Evolutionary conservation across 805 yeast genomes (phyloP).

Genomic region (Kluyveromyces lactis): DNA sequence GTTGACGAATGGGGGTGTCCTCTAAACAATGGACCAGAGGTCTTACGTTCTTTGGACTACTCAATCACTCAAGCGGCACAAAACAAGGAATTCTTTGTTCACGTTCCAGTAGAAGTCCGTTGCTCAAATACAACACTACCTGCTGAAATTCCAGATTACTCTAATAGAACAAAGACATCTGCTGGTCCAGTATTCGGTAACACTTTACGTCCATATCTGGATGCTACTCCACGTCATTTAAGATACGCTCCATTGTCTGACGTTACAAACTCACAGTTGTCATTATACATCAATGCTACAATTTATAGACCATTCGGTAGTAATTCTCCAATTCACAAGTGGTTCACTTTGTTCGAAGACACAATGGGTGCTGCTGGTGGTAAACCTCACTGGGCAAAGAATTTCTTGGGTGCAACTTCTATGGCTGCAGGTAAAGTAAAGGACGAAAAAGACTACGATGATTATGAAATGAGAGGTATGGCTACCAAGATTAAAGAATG

Average conservation of each 20-base stretch:
- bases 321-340: slow-evolving; percentile 62
- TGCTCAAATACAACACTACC: slow-evolving; percentile 73
- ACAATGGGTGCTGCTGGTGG: slow-evolving; percentile 75
- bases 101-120: slow-evolving; percentile 92
- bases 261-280: slow-evolving; percentile 62
- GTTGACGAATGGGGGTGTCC: slow-evolving; percentile 99
- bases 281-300: slow-evolving; percentile 85
- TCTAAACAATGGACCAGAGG: slow-evolving; percentile 63
- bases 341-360: slow-evolving; percentile 81
- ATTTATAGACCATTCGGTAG: slow-evolving; percentile 89
- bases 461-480: slow-evolving; percentile 76
- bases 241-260: slow-evolving; percentile 41
- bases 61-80: slow-evolving; percentile 54
- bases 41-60: slow-evolving; percentile 53
- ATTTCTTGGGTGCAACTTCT: slow-evolving; percentile 58
- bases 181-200: slow-evolving; percentile 85
- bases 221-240: slow-evolving; percentile 59
- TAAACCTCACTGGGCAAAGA: slow-evolving; percentile 98
- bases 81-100: slow-evolving; percentile 66
- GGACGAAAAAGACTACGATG: slow-evolving; percentile 36
- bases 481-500: slow-evolving; percentile 59
- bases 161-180: slow-evolving; percentile 41
- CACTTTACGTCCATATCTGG: slow-evolving; percentile 70
- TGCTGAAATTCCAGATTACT: slow-evolving; percentile 37
- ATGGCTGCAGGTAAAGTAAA: slow-evolving; percentile 25